Conservation (phyloP, 1,139 yeast species). For the Candida sojae region DNA sequence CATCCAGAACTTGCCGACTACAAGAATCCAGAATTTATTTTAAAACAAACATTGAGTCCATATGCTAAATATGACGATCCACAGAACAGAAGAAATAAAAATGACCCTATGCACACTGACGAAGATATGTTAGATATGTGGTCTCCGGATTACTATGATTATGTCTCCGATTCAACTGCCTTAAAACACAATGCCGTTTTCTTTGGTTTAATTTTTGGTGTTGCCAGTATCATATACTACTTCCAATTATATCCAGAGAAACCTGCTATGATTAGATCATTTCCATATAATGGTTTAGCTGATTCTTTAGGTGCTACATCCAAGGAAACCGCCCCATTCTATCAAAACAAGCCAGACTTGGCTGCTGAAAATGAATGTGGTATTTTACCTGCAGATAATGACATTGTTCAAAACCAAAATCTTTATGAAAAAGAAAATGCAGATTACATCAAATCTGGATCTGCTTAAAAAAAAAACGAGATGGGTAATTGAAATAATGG, state of each 20-base stretch:
- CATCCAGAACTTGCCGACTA: slow-evolving; percentile 50
- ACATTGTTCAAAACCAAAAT: slow-evolving; percentile 30
- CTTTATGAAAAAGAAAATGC: slow-evolving; percentile 38
- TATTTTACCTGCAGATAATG: slow-evolving; percentile 34
- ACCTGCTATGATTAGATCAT: slow-evolving; percentile 68
- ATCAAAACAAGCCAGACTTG: slow-evolving; percentile 44
- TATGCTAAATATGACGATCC: slow-evolving; percentile 76
- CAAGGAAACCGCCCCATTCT: slow-evolving; percentile 47
- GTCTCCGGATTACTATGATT: slow-evolving; percentile 79
- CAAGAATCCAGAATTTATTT: slow-evolving; percentile 43
- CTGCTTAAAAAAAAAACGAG: not conserved
- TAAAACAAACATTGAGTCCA: slow-evolving; percentile 69
- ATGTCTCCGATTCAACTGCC: slow-evolving; percentile 64
- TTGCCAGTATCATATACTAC: slow-evolving; percentile 55
- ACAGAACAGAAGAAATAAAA: slow-evolving; percentile 77
- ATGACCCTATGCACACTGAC: slow-evolving; percentile 70
- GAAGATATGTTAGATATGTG: slow-evolving; percentile 80
- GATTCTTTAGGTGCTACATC: slow-evolving; percentile 67
- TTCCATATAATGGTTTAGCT: slow-evolving; percentile 75
- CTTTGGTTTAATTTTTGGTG: slow-evolving; percentile 55
- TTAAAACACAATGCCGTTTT: slow-evolving; percentile 53
- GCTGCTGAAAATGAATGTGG: slow-evolving; percentile 44
- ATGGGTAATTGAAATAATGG: too few species aligned
- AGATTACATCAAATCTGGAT: slow-evolving; percentile 35
- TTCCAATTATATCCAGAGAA: slow-evolving; percentile 71